phyloP scores from a whole-genome alignment of 768 basidiomycete species.

The Mycena alexandri region DNA sequence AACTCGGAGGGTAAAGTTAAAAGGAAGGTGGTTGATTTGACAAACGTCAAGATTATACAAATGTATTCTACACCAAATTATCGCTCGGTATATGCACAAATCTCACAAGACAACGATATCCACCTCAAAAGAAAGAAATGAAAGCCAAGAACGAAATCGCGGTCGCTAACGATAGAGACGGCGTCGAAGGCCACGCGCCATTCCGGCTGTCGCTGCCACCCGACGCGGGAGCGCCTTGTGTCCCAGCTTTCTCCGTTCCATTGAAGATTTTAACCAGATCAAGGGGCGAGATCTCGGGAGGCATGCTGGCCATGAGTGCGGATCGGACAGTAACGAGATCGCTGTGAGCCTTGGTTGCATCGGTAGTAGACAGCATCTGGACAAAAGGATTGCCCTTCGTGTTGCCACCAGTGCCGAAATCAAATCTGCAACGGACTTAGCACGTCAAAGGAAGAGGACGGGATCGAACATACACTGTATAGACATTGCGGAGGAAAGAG shows the following conservation, averaged over 20 bases:
- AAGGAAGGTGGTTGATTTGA: slow-evolving; percentile 17
- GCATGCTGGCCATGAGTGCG: slow-evolving; percentile 26
- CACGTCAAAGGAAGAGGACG: background rate
- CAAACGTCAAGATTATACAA: slow-evolving; percentile 27
- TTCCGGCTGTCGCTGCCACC: background rate
- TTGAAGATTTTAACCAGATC: slow-evolving; percentile 37
- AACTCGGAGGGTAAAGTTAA: background rate
- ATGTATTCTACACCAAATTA: slow-evolving; percentile 11
- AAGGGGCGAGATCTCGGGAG: slow-evolving; percentile 25
- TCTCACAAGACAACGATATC: background rate
- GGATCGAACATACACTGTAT: slow-evolving; percentile 5
- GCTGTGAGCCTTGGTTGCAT: slow-evolving; percentile 15
- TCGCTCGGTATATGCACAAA: slow-evolving; percentile 5
- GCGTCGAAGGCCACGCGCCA: background rate
- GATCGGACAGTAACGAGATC: slow-evolving; percentile 24
- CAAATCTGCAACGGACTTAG: slow-evolving; percentile 15
- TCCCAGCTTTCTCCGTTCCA: slow-evolving; percentile 14
- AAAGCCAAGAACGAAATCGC: slow-evolving; percentile 13
- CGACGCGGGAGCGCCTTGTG: slow-evolving; percentile 3
- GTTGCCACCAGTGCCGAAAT: slow-evolving; percentile 34
- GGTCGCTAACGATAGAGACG: slow-evolving; percentile 7
- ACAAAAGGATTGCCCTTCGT: slow-evolving; percentile 26
- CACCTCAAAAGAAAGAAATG: slow-evolving; percentile 8
- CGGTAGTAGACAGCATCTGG: slow-evolving; percentile 33
- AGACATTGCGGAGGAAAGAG: slow-evolving; percentile 31